Conservation (phyloP, 352 stramenopile species). For the Discostella stelligera region DNA sequence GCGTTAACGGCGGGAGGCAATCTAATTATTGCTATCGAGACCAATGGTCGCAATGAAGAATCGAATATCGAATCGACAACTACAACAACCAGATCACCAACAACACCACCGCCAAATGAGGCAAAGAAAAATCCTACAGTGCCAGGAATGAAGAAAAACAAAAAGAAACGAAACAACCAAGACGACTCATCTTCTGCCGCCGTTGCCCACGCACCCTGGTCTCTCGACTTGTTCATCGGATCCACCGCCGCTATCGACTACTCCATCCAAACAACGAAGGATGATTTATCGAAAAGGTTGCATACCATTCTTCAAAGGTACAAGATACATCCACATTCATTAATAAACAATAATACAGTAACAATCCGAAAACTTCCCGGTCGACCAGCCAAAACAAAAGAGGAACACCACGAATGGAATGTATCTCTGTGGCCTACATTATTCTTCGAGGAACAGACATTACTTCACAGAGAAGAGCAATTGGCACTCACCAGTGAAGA, state of each 20-base stretch:
- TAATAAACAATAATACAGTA: neutral
- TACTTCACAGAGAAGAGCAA: constrained; percentile 54
- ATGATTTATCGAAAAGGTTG: neutral
- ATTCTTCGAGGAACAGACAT: constrained; percentile 63
- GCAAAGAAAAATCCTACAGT: constrained; percentile 17
- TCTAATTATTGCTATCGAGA: neutral
- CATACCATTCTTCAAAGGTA: constrained; percentile 8
- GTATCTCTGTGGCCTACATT: constrained; percentile 59
- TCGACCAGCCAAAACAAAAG: constrained; percentile 52
- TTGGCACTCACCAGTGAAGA: constrained; percentile 40
- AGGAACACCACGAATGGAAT: constrained; percentile 66
- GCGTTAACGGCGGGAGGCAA: neutral
- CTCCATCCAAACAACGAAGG: neutral
- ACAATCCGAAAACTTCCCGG: constrained; percentile 42
- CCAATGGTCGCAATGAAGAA: no score
- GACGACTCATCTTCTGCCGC: no score
- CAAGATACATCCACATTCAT: neutral
- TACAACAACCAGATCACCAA: neutral
- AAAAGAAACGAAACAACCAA: constrained; percentile 8
- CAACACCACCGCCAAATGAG: neutral
- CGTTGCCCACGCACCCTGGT: constrained; percentile 8
- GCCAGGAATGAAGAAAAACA: constrained; percentile 15
- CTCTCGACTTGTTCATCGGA: constrained; percentile 41
- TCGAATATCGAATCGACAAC: neutral
- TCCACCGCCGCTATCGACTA: constrained; percentile 30